Evolutionary conservation across 805 yeast genomes (phyloP), one percentile per base, ranked within the genome.

Genomic region (Pachysolen tannophilus): DNA sequence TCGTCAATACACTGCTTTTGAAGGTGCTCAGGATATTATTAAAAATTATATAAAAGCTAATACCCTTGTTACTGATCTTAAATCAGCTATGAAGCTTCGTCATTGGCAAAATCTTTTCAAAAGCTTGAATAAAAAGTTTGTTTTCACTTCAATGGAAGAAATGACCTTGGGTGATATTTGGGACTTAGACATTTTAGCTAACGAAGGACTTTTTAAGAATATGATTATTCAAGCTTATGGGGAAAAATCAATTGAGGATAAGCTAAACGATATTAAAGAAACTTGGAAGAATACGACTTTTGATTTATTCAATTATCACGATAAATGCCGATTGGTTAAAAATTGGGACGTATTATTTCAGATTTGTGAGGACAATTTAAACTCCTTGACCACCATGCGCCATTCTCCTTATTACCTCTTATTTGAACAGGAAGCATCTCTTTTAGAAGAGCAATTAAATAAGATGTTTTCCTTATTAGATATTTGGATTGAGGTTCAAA

Each of bases 401-500:
- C 67, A 71, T 41, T 86, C 96, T 0, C 66, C 76, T 0, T 75
- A 69, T 43, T 82, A 62, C 53, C 55, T 56, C 8, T 62, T 64
- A 1, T 83, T 86, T 49, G 84, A 79, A 36, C 71, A 68, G 31
- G 75, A 71, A 6, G 68, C 78, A 0, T 38, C 50, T 6, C 63
- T 59, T 1, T 64, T 85, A 63, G 87, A 80, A 42, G 60, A 59
- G 0, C 70, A 65, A 36, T 49, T 90, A n/a, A 69, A 67, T 30
- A 45, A 50, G 1, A 45, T 85, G 1, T 67, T 65, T 28, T 58
- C 61, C 1, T 49, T 83, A 2, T 61, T 83, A 23, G 84, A 78
- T 42, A 48, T 56, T 0, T 87, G 95, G 94, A 67, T 82, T 19
- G 95, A 85, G 23, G 82, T 78, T 2, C 97, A 90, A 53, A 62